Evolutionary conservation across 2,329 filamentous ascomycete species (phyloP), one percentile per base, ranked within the genome.

Genomic region (Herpomyces periplanetae): DNA sequence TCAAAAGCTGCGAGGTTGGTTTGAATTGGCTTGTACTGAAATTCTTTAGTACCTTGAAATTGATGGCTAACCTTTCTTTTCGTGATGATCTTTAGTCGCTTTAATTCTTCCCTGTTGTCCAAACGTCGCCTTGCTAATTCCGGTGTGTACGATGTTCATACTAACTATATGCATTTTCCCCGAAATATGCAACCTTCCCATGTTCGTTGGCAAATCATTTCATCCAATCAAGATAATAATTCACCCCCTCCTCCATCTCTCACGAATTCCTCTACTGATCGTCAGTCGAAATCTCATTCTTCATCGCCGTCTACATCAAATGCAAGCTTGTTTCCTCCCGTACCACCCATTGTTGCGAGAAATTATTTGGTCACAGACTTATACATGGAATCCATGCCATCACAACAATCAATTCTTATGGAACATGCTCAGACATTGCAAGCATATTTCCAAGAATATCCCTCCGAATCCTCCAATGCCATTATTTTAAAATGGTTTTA

Each of bases 71-170:
- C 22, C 13, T 18, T 5, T 18, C 10, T 8, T 25, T 30, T 26
- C 26, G 25, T 19, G 24, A 18, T 9, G 20, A 9, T 18, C 11
- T 20, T 7, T 27, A 88, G 75, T 34, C 57, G 57, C 18, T 91
- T 80, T 44, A 96, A 91, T 38, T 50, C 63, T 9, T 44, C 48
- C 8, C 51, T 91, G 23, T 50, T 57, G 13, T 48, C 51, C 8
- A 45, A 58, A 20, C 63, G 80, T 21, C 51, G 50, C 24, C 42
- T 49, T 16, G 80, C 64, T 27, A 45, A 61, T 5, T 41, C 51
- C 10, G 80, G 80, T 18, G 51, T 75, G 20, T 91, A 91, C 38
- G 73, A 96, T 31, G 58, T 75, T 11, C 73, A 91, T 41, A 91
- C 80, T 20, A 96, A 96, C 36, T 41, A 51, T 23, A 63, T 88